These are phyloP conservation scores for Leptographium radiaticola DNA, from an alignment of 2,329 filamentous ascomycete species.

Conservation along the genomic window DNA sequence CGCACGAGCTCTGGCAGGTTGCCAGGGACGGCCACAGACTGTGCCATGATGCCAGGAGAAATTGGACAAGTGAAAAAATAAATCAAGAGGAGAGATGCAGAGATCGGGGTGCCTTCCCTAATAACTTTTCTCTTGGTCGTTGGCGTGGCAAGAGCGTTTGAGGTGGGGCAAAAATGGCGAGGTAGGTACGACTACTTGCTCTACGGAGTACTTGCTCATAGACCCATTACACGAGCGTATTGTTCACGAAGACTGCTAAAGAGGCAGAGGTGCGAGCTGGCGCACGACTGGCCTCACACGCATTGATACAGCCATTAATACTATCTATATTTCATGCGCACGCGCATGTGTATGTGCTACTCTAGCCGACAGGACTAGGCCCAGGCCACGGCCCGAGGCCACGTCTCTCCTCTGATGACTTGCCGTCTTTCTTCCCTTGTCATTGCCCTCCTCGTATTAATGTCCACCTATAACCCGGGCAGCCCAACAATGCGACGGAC, in stretches of 20 bases:
- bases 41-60: background rate
- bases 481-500: constrained; percentile 33
- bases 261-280: too few species aligned
- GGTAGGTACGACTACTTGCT: too few species aligned
- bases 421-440: too few species aligned
- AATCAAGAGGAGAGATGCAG: background rate
- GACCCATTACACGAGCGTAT: background rate
- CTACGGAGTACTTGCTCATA: background rate
- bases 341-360: too few species aligned
- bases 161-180: background rate
- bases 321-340: too few species aligned
- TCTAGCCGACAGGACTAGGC: too few species aligned
- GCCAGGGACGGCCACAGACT: constrained; percentile 25
- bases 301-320: too few species aligned
- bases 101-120: background rate
- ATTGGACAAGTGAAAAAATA: background rate
- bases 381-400: too few species aligned
- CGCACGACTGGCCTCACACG: too few species aligned
- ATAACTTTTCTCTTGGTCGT: background rate
- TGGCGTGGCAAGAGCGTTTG: background rate
- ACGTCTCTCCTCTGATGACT: too few species aligned
- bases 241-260: background rate
- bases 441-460: too few species aligned
- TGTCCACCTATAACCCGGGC: constrained; percentile 31
- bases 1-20: constrained; percentile 40